phyloP scores from a whole-genome alignment of 257 asterid species.

The Misopates orontium region DNA sequence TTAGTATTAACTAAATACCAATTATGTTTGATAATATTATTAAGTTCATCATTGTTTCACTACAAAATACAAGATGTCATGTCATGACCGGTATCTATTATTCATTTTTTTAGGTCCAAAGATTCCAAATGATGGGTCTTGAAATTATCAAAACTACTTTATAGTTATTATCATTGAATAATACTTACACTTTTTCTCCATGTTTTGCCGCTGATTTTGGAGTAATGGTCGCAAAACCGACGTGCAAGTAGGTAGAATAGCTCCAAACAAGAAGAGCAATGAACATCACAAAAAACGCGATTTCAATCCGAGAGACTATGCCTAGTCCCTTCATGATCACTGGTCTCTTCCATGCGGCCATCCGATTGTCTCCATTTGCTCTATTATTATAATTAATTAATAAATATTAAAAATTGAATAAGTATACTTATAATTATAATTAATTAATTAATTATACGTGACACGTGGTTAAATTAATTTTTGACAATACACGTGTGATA shows the following conservation, averaged over 20 bases:
- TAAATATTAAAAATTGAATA: background rate
- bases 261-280: slow-evolving; percentile 73
- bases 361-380: slow-evolving; percentile 24
- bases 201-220: slow-evolving; percentile 51
- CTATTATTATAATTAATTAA: slow-evolving; percentile 42
- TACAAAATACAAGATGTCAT: no score
- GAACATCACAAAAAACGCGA: slow-evolving; percentile 69
- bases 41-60: no score
- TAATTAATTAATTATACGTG: background rate
- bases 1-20: no score
- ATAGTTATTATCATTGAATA: background rate
- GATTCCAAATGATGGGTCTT: no score
- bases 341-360: slow-evolving; percentile 67
- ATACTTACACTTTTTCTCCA: slow-evolving; percentile 59
- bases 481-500: no score
- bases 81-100: no score
- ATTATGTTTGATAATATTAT: no score
- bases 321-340: slow-evolving; percentile 71
- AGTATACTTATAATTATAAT: background rate
- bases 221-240: slow-evolving; percentile 44
- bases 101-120: no score
- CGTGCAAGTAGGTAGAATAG: slow-evolving; percentile 42
- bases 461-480: background rate
- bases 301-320: slow-evolving; percentile 69
- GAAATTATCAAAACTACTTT: no score